Evolutionary conservation across 2,329 filamentous ascomycete genomes (phyloP).

Genomic region (Botryotinia narcissicola): DNA sequence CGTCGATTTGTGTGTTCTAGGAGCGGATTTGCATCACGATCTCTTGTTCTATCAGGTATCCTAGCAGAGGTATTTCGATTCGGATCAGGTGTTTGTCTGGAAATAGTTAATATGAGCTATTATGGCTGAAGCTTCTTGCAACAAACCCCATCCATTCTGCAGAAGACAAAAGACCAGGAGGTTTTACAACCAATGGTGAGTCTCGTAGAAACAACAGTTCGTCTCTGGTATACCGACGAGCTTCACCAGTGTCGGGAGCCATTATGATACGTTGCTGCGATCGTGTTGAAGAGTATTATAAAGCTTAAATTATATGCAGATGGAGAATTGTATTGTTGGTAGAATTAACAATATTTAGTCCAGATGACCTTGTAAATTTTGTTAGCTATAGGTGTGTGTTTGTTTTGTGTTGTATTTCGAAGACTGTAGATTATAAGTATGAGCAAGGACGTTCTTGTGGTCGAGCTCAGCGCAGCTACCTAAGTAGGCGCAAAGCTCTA

Average conservation of each 20-base stretch:
- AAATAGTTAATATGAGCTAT: constrained; percentile 27
- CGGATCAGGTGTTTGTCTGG: constrained; percentile 34
- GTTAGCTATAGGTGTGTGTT: background rate
- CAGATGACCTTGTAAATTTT: background rate
- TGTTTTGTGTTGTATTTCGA: background rate
- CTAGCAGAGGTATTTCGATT: constrained; percentile 35
- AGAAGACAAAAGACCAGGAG: constrained; percentile 72
- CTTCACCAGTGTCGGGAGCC: constrained; percentile 32
- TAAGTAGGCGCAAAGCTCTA: constrained; percentile 15
- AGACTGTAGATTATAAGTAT: background rate
- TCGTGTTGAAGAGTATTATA: background rate
- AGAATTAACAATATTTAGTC: background rate
- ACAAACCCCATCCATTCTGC: constrained; percentile 95
- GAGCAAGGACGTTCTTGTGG: background rate
- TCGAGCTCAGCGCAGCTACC: constrained; percentile 14
- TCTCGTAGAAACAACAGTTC: constrained; percentile 72
- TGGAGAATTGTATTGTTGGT: background rate
- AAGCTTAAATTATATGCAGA: background rate
- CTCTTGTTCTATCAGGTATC: constrained; percentile 50
- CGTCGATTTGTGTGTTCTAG: constrained; percentile 46
- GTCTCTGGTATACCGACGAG: constrained; percentile 64
- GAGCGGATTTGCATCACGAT: constrained; percentile 34
- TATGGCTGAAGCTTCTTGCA: background rate
- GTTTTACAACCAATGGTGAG: constrained; percentile 77
- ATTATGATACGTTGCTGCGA: constrained; percentile 22